Base-by-base conservation (phyloP, 257 asterid species). In the Solanum boliviense region DNA sequence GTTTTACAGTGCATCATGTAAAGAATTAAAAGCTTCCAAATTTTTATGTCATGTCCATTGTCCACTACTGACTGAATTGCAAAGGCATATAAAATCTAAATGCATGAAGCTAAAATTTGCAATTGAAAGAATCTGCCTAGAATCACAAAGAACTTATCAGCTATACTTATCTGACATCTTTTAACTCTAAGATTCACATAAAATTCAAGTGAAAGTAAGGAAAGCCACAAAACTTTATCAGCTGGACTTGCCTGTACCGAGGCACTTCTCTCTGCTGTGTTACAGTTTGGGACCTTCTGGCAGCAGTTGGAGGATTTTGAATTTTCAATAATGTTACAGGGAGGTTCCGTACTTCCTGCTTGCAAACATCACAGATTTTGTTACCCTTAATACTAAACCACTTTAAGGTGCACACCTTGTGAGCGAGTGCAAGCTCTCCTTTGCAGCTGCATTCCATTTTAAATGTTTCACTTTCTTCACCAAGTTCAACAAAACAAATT, bases 401-500 rank as follows among this genome's bases (percentile, higher is more conserved):
- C 91, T 95, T 97, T 62, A 97, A 88, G 2, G 98, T 98, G 90
- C 99, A 97, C 76, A 92, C 99, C 90, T 95, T 91, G 91, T 97
- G 99, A 46, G 98, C 98, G 86, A 97, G 99, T 73, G 99, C 98
- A 89, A 97, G 98, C 91, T 95, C 99, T 87, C 99, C 99, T 90
- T 94, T 97, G 92, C 99, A 97, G 88, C 98, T 94, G 92, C 99
- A 97, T 91, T 95, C 99, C 98, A 97, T 90, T 92, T 97, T 97
- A 76, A 97, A 91, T 21, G 98, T 92, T 91, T 95, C 99, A 10
- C 99, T 96, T 41, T 96, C 99, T 95, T 95, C 99, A 76, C 94
- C 94, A 36, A 97, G 98, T 91, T 95, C 99, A 21, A 95, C 92
- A 5, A 97, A 93, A 90, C 99, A 97, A 86, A 97, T 97, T 91